phyloP scores from a whole-genome alignment of 202 grass and related monocot genomes.

The Digitaria exilis region DNA sequence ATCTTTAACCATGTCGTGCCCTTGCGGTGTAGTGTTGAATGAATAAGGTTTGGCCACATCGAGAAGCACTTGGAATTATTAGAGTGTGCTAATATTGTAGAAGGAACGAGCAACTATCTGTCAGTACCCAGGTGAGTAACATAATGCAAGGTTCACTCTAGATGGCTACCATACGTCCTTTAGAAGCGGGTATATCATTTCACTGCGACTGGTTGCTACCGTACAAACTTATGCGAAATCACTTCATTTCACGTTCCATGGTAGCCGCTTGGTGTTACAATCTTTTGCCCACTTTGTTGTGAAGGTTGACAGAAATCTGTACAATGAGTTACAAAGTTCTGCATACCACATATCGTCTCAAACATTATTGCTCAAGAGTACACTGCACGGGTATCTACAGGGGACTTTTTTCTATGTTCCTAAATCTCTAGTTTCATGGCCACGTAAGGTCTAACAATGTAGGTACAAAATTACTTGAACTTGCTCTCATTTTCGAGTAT shows the following conservation, averaged over 20 bases:
- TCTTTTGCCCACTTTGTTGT: neutral
- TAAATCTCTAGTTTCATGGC: conserved; percentile 24
- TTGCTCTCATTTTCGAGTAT: conserved; percentile 11
- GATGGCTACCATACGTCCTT: neutral
- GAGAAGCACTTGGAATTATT: neutral
- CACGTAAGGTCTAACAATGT: conserved; percentile 3
- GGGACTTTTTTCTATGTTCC: neutral
- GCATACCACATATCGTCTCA: neutral
- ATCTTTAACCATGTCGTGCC: neutral
- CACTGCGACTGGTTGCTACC: neutral
- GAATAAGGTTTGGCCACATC: neutral
- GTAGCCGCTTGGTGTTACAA: neutral
- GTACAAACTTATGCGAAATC: neutral
- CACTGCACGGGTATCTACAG: conserved; percentile 17
- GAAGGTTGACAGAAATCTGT: neutral
- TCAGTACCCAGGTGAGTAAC: neutral
- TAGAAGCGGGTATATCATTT: neutral
- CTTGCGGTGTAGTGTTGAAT: neutral
- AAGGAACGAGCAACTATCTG: neutral
- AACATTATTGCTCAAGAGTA: conserved; percentile 21
- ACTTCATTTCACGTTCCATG: neutral
- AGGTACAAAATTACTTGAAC: conserved; percentile 1
- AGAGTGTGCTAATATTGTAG: neutral
- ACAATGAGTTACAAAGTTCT: neutral
- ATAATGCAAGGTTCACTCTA: neutral